Conservation (phyloP, 768 basidiomycete genomes). For the Pleurotus djamor region DNA sequence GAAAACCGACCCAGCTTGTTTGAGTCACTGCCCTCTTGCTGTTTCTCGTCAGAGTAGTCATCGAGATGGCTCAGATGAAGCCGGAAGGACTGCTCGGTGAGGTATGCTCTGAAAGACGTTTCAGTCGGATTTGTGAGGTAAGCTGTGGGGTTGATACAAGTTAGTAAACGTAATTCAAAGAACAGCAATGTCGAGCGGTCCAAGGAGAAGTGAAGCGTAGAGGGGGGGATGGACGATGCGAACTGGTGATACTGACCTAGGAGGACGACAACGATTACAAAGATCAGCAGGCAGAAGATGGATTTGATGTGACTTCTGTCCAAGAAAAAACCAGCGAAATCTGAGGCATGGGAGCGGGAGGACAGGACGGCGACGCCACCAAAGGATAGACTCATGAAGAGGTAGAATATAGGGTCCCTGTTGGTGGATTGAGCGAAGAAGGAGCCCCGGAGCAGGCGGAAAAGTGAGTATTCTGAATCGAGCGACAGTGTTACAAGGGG, state of each 20-base stretch:
- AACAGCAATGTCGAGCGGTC: too few relatives aligned
- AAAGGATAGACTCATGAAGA: slow-evolving; percentile 66
- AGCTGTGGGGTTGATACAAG: slow-evolving; percentile 45
- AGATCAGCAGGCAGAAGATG: slow-evolving; percentile 67
- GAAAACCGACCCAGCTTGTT: neutral
- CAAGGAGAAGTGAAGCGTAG: neutral
- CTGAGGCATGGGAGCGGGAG: slow-evolving; percentile 50
- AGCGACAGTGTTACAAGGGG: slow-evolving; percentile 42
- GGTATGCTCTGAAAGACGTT: slow-evolving; percentile 88
- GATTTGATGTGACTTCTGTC: slow-evolving; percentile 67
- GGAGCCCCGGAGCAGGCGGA: slow-evolving; percentile 31
- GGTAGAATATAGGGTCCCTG: slow-evolving; percentile 41
- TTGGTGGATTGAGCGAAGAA: slow-evolving; percentile 31
- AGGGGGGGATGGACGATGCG: slow-evolving; percentile 11
- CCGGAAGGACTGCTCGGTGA: slow-evolving; percentile 97
- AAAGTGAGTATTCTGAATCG: slow-evolving; percentile 19
- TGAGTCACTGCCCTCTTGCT: slow-evolving; percentile 23
- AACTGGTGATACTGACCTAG: slow-evolving; percentile 53
- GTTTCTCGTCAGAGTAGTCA: slow-evolving; percentile 56
- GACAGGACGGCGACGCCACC: slow-evolving; percentile 62
- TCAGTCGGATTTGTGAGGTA: slow-evolving; percentile 95
- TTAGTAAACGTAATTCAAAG: neutral
- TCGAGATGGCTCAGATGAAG: slow-evolving; percentile 89
- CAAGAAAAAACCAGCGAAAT: slow-evolving; percentile 47
- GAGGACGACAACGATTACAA: slow-evolving; percentile 65